phyloP scores from a whole-genome alignment of 23 red algal species.

The Gracilaria domingensis region DNA sequence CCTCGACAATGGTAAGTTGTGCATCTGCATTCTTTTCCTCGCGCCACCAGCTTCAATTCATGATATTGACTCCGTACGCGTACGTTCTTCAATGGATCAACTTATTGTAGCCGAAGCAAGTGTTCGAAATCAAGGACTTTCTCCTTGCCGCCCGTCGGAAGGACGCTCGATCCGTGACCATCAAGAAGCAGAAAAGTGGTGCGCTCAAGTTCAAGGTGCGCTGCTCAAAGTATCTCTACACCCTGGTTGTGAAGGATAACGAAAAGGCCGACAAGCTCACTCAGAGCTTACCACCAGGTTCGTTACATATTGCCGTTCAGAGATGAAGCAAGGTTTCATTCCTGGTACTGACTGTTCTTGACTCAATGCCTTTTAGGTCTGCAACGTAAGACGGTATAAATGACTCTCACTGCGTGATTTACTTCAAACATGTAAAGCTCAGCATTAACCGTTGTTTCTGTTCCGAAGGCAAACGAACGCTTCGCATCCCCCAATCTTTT shows the following conservation, averaged over 20 bases:
- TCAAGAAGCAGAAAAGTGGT: conserved; percentile 89
- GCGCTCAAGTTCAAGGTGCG: conserved; percentile 97
- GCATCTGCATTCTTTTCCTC: not conserved
- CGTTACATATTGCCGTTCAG: not conserved
- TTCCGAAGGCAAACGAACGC: not conserved
- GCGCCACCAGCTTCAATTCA: not conserved
- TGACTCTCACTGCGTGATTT: not conserved
- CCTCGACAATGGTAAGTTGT: not conserved
- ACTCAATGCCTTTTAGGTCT: not conserved
- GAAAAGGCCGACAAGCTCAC: conserved; percentile 91
- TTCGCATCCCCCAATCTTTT: not conserved
- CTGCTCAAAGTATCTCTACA: conserved; percentile 96
- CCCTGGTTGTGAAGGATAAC: conserved; percentile 86
- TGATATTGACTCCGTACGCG: not conserved
- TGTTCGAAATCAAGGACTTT: conserved; percentile 92
- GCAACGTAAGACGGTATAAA: conserved; percentile 26
- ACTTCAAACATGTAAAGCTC: conserved; percentile 19
- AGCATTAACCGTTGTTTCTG: not conserved
- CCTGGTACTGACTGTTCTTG: not conserved
- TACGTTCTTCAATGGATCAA: not conserved
- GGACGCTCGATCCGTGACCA: conserved; percentile 85
- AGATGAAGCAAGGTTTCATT: too few species aligned
- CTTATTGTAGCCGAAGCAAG: conserved; percentile 89
- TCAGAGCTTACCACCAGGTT: conserved; percentile 82
- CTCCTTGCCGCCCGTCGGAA: conserved; percentile 79